Percentiles rank a stretch among this genome's conserved stretches.
These are phyloP conservation scores for Solanum ossicruentum DNA, from an alignment of 257 asterid species.

Conservation along the genomic window DNA sequence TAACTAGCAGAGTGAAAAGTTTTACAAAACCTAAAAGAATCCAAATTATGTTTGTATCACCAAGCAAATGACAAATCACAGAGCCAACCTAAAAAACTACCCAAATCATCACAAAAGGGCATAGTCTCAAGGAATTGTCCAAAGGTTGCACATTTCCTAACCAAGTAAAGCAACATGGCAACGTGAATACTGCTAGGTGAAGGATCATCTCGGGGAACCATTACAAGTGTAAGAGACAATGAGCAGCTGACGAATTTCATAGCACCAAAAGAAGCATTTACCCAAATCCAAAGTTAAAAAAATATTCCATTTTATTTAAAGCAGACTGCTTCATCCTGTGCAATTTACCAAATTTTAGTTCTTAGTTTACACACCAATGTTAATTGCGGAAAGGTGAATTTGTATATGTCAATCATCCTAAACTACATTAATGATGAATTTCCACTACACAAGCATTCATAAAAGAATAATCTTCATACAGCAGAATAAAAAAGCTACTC, in stretches of 20 bases:
- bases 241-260: not conserved
- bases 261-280: not conserved
- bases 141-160: not conserved
- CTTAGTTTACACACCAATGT: not conserved
- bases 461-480: not conserved
- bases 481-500: no score
- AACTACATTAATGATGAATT: not conserved
- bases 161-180: not conserved
- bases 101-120: not conserved
- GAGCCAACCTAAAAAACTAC: not conserved
- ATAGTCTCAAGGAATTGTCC: not conserved
- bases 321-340: not conserved
- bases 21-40: not conserved
- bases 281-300: not conserved
- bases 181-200: not conserved
- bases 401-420: not conserved
- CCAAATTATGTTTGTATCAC: not conserved
- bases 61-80: not conserved
- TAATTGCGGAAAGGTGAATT: not conserved
- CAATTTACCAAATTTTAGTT: not conserved
- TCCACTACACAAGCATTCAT: not conserved
- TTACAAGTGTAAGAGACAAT: not conserved
- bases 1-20: not conserved
- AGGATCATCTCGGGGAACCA: not conserved
- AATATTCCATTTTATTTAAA: not conserved